Conservation (phyloP, 2,329 filamentous ascomycete genomes). For the Penicillium sp. region DNA sequence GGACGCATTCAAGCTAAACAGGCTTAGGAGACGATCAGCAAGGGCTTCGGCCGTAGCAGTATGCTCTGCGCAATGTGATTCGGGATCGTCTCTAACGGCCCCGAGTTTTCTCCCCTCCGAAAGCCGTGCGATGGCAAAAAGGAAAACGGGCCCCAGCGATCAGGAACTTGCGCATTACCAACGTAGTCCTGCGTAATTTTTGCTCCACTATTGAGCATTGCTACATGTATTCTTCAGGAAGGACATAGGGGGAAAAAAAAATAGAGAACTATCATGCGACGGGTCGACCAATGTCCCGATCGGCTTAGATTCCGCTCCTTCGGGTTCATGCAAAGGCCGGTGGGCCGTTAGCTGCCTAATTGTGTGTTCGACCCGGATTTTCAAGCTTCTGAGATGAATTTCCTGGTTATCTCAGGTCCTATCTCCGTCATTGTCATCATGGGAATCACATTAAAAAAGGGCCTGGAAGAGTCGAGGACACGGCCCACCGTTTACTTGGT, state of each 20-base stretch:
- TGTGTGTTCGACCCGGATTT: neutral
- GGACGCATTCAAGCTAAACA: neutral
- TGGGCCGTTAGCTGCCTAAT: neutral
- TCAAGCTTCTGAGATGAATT: neutral
- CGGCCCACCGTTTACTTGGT: neutral
- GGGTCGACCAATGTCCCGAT: neutral
- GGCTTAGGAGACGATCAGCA: conserved; percentile 12
- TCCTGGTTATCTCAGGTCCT: neutral
- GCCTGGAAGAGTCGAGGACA: neutral
- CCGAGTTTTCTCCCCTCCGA: conserved; percentile 27
- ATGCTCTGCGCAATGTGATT: conserved; percentile 16
- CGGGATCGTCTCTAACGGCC: conserved; percentile 18
- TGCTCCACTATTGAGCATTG: neutral
- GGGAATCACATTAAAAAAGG: neutral
- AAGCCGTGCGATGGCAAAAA: conserved; percentile 11
- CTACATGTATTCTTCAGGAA: neutral
- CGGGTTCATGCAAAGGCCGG: neutral
- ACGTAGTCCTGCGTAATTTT: neutral
- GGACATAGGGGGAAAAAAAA: neutral
- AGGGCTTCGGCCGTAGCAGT: conserved; percentile 17
- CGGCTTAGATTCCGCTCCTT: neutral
- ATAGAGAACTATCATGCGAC: neutral
- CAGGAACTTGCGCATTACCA: neutral
- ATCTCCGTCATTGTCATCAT: neutral
- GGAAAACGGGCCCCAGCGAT: neutral